Base-by-base conservation (phyloP, 2,329 filamentous ascomycete species). In the Beauveria varroae region DNA sequence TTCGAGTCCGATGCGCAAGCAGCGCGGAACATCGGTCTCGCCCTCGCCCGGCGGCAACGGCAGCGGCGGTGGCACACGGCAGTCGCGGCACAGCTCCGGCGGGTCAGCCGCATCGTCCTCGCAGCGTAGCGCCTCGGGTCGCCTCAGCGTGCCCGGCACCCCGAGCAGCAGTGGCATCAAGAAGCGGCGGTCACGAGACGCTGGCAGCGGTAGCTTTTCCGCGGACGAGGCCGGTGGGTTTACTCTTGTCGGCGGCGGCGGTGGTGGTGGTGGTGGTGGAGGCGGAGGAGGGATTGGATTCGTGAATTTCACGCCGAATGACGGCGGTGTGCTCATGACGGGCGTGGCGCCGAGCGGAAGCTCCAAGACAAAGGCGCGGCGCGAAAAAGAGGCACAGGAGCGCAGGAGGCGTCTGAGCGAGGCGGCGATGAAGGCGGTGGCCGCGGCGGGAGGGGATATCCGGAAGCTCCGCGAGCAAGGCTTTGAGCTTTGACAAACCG, bases 281-380 rank as follows among this genome's bases (percentile, higher is more conserved):
- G 68, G 69, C 40, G 66, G 71, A 6, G 55, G 43, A 3, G 55
- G 55, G 3, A 40, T 49, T 9, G 82, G 84, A 12, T 98, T 98
- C 70, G 90, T 96, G 65, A 98, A 98, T 74, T 96, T 90, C 75
- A 97, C 93, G 1, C 87, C 91, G 0, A 79, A 82, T 55, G 93
- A 99, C 73, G 87, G 86, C 68, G 78, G 82, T 16, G 85, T 89
- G 70, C 87, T 99, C 49, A 84, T 99, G 74, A 91, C 85, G 8
- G 93, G 93, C 5, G 95, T 99, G 14, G 95, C 95, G 51, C 93
- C 93, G 1, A 93, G 88, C 65, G 95, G 95, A 10, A 92, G 87
- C 67, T 90, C 86, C 66, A 98, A 98, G 82, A 98, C 95, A 9
- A 97, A 97, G 72, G 91, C 91, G n/a, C 79, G 92, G 60, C 79